Conservation (phyloP, 2,329 filamentous ascomycete species). For the Verticillium longisporum region DNA sequence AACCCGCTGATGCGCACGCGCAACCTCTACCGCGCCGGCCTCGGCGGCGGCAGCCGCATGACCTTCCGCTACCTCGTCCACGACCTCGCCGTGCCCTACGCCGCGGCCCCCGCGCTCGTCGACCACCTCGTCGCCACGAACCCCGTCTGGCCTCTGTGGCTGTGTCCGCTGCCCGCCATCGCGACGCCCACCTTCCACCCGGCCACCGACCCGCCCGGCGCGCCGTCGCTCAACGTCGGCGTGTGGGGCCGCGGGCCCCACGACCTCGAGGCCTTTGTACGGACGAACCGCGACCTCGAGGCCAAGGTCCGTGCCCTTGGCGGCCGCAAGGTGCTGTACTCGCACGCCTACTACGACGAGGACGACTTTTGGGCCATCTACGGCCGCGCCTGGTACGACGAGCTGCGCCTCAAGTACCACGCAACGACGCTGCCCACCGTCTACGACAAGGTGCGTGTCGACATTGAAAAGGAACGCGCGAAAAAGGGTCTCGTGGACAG, state of each 20-base stretch:
- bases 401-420: slow-evolving; percentile 48
- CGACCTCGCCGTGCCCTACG: slow-evolving; percentile 49
- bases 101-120: slow-evolving; percentile 34
- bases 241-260: slow-evolving; percentile 49
- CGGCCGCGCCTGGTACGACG: slow-evolving; percentile 52
- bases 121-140: slow-evolving; percentile 39
- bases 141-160: slow-evolving; percentile 47
- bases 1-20: slow-evolving; percentile 57
- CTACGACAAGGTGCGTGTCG: slow-evolving; percentile 59
- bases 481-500: neutral
- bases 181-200: slow-evolving; percentile 21
- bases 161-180: slow-evolving; percentile 43
- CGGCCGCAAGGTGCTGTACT: slow-evolving; percentile 66
- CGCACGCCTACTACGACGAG: slow-evolving; percentile 61
- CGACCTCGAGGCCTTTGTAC: slow-evolving; percentile 38
- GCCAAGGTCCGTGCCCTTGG: slow-evolving; percentile 48
- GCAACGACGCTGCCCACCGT: slow-evolving; percentile 55
- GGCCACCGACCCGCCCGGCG: neutral
- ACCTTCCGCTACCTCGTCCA: slow-evolving; percentile 57
- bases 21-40: slow-evolving; percentile 59
- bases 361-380: slow-evolving; percentile 64
- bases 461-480: slow-evolving; percentile 3
- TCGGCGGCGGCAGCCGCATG: slow-evolving; percentile 45
- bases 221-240: slow-evolving; percentile 48
- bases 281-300: slow-evolving; percentile 54